phyloP scores from a whole-genome alignment of 768 basidiomycete species.

The Phaffia tasmanica region DNA sequence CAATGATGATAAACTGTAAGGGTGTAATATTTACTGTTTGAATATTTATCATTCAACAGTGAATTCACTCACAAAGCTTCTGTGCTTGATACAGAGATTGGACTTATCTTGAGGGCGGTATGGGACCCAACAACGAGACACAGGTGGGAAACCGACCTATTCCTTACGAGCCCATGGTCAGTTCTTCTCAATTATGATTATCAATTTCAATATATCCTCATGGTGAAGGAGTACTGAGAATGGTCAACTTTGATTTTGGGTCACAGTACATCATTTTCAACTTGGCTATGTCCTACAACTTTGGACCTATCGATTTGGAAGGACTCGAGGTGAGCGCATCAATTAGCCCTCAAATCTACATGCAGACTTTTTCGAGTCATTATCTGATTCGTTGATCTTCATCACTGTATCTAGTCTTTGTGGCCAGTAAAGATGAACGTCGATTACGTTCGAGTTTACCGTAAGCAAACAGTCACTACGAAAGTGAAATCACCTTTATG shows the following conservation, averaged over 20 bases:
- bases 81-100: neutral
- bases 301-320: conserved; percentile 22
- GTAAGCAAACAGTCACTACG: neutral
- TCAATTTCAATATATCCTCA: neutral
- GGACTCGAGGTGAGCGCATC: neutral
- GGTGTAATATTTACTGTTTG: neutral
- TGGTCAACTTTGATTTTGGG: neutral
- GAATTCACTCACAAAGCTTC: neutral
- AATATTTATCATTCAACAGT: neutral
- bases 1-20: conserved; percentile 12
- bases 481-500: neutral
- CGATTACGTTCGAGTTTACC: conserved; percentile 20
- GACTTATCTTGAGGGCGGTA: conserved; percentile 8
- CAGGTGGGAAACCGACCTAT: conserved; percentile 12
- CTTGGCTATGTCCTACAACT: conserved; percentile 23
- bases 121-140: conserved; percentile 10
- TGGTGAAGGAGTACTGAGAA: too few relatives aligned
- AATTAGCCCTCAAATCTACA: too few relatives aligned
- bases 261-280: conserved; percentile 20
- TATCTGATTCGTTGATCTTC: too few relatives aligned
- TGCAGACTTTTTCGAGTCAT: too few relatives aligned
- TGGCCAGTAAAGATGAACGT: conserved; percentile 21
- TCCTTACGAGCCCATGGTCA: conserved; percentile 21
- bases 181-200: neutral
- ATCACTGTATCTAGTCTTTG: neutral